phyloP scores from a whole-genome alignment of 192 early-diverging fungal species.

The Entomortierella parvispora region DNA sequence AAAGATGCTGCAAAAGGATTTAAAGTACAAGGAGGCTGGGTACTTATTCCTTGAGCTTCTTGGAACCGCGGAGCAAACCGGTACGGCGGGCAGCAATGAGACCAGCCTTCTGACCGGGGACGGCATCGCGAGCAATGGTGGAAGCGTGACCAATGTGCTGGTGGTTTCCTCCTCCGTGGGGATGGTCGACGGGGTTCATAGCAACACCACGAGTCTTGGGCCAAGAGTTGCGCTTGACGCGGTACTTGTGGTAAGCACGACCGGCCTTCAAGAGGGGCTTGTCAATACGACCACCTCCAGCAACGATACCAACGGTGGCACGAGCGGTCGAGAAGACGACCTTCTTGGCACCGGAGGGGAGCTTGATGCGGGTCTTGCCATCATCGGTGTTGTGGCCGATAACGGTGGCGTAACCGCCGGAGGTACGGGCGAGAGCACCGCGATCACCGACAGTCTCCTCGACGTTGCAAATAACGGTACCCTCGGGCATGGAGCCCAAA shows the following conservation, averaged over 20 bases:
- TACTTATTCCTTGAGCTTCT: conserved; percentile 87
- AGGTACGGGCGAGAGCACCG: conserved; percentile 93
- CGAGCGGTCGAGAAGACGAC: conserved; percentile 89
- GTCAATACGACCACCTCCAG: conserved; percentile 99
- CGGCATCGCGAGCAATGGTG: conserved; percentile 91
- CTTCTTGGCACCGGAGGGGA: conserved; percentile 99
- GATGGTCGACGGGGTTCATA: conserved; percentile 98
- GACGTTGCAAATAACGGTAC: conserved; percentile 95
- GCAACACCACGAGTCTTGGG: conserved; percentile 99
- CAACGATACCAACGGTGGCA: conserved; percentile 97
- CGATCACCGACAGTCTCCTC: conserved; percentile 98
- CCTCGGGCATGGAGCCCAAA: conserved; percentile 94
- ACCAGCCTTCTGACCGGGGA: conserved; percentile 95
- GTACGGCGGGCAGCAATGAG: conserved; percentile 95
- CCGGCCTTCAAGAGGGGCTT: conserved; percentile 99
- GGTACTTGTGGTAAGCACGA: conserved; percentile 99
- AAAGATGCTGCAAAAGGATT: conserved; percentile 19
- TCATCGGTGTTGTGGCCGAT: conserved; percentile 98
- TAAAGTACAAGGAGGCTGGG: conserved; percentile 16
- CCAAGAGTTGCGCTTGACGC: conserved; percentile 99
- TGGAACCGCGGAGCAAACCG: conserved; percentile 99
- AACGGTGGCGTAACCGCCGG: conserved; percentile 98
- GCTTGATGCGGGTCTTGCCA: conserved; percentile 96
- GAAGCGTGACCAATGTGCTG: conserved; percentile 99
- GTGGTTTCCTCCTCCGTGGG: conserved; percentile 99